Evolutionary conservation across 2,329 filamentous ascomycete species (phyloP).

Genomic region (Clonostachys chloroleuca): DNA sequence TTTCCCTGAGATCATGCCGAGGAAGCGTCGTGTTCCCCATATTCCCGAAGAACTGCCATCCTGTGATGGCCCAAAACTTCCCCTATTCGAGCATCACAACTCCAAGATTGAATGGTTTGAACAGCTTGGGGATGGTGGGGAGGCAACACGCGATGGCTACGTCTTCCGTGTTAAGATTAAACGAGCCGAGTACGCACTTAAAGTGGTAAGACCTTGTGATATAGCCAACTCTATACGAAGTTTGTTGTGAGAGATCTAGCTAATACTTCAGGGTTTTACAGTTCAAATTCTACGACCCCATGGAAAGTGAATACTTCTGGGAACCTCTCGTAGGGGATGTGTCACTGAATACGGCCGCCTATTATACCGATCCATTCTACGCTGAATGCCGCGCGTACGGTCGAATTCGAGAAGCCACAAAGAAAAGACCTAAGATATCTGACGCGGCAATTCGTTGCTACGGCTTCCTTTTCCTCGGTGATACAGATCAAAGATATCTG

Average conservation of each 20-base stretch:
- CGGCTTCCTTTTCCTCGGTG: neutral
- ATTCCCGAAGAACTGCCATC: neutral
- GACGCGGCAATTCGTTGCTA: neutral
- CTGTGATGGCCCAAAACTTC: neutral
- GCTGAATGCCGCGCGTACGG: constrained; percentile 13
- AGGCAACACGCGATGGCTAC: neutral
- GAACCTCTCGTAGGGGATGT: constrained; percentile 1
- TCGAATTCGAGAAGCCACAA: constrained; percentile 4
- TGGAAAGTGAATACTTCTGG: neutral
- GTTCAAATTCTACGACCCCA: neutral
- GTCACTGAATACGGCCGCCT: constrained; percentile 6
- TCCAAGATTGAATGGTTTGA: neutral
- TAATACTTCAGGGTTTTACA: neutral
- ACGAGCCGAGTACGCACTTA: neutral
- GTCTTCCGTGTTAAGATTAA: neutral
- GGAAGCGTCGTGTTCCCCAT: too few species aligned
- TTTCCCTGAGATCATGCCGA: too few species aligned
- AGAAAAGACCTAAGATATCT: neutral
- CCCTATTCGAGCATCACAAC: neutral
- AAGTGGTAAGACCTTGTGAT: neutral
- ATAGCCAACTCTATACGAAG: neutral
- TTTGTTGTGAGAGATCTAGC: neutral
- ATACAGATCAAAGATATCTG: neutral
- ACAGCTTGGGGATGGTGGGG: neutral
- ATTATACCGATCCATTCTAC: constrained; percentile 13